phyloP scores from a whole-genome alignment of 78 protist genomes.

The Dictyostelium citrinum region DNA sequence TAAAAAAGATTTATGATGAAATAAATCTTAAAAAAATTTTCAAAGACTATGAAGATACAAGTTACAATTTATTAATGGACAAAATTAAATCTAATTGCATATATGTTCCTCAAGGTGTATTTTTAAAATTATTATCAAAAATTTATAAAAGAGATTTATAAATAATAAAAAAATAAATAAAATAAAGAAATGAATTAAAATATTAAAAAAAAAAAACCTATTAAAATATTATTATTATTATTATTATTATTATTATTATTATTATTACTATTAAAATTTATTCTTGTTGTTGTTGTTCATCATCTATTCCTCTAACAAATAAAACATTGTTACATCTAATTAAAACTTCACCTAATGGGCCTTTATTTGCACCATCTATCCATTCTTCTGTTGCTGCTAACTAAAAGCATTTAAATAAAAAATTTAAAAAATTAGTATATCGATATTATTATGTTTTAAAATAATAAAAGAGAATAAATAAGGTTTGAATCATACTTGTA shows the following conservation, averaged over 20 bases:
- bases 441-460: not conserved
- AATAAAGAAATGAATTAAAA: not conserved
- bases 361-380: conserved; percentile 69
- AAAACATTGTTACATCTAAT: conserved; percentile 84
- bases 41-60: conserved; percentile 34
- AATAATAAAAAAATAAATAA: conserved; percentile 1
- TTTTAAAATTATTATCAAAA: conserved; percentile 59
- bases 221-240: not conserved
- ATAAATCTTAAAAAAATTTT: conserved; percentile 32
- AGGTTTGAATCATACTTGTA: conserved; percentile 18
- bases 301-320: conserved; percentile 71
- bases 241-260: not conserved
- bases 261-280: not conserved
- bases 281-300: not conserved
- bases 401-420: not conserved
- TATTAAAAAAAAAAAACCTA: not conserved
- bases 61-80: not conserved
- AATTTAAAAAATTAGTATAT: not conserved
- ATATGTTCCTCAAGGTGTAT: conserved; percentile 73
- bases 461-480: not conserved
- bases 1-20: conserved; percentile 1
- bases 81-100: conserved; percentile 63
- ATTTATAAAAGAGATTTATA: conserved; percentile 66
- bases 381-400: conserved; percentile 82
- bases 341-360: conserved; percentile 80